phyloP scores from a whole-genome alignment of 2,329 filamentous ascomycete species.

The Colletotrichum sp. region DNA sequence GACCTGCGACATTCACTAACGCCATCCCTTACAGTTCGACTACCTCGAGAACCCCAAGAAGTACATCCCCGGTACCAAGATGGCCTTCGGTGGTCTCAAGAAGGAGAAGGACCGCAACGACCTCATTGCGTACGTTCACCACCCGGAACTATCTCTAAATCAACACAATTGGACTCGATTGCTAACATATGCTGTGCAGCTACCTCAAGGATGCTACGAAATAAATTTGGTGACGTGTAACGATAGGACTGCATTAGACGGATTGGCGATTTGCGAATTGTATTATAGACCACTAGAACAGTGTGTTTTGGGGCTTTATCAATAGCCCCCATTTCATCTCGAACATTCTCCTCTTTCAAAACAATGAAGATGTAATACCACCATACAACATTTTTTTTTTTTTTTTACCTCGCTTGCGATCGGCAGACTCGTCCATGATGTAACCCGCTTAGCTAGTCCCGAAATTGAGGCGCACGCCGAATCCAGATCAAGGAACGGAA shows the following conservation, averaged over 20 bases:
- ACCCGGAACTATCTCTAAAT: not conserved
- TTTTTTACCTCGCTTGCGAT: not conserved
- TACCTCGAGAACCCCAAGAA: conserved; percentile 99
- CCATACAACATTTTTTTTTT: not conserved
- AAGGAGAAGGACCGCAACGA: conserved; percentile 99
- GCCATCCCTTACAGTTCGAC: conserved; percentile 67
- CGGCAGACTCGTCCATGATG: not conserved
- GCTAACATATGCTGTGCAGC: conserved; percentile 43
- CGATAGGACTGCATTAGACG: conserved; percentile 32
- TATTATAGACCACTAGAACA: conserved; percentile 34
- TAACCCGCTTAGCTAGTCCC: not conserved
- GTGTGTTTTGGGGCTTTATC: conserved; percentile 12
- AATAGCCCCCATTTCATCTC: conserved; percentile 4
- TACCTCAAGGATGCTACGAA: conserved; percentile 74
- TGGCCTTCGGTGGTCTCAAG: conserved; percentile 99
- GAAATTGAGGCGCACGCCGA: not conserved
- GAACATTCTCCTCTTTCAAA: conserved; percentile 20
- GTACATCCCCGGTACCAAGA: conserved; percentile 99
- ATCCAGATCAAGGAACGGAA: not conserved
- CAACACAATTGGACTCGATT: not conserved
- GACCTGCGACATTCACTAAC: conserved; percentile 23
- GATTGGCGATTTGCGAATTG: conserved; percentile 27
- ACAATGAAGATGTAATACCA: conserved; percentile 10
- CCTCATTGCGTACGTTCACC: conserved; percentile 83
- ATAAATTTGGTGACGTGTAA: conserved; percentile 53